A percentile compares a stretch with the other conserved stretches of the same genome.
Evolutionary conservation across 805 yeast species (phyloP).

Genomic region (Naumovozyma castellii): DNA sequence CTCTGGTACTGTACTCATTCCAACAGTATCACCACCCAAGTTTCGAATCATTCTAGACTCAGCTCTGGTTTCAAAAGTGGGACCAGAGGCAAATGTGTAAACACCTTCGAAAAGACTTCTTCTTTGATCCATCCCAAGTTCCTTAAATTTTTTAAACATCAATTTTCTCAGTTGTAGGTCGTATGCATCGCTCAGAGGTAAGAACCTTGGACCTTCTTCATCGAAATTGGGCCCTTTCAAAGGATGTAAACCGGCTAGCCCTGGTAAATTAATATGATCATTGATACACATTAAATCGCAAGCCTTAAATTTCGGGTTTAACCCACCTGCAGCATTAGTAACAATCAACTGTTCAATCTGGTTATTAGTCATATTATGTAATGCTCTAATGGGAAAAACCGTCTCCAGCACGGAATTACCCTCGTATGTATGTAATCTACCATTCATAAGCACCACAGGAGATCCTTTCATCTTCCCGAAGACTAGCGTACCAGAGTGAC

Average conservation of each 20-base stretch:
- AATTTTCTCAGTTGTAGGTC: slow-evolving; percentile 58
- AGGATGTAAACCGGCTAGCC: slow-evolving; percentile 81
- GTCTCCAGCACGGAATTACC: slow-evolving; percentile 79
- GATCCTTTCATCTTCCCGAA: slow-evolving; percentile 67
- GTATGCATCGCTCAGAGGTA: slow-evolving; percentile 84
- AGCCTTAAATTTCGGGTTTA: slow-evolving; percentile 53
- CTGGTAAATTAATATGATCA: slow-evolving; percentile 88
- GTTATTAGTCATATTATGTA: slow-evolving; percentile 43
- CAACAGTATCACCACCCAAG: slow-evolving; percentile 88
- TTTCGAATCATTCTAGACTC: slow-evolving; percentile 67
- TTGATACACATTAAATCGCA: slow-evolving; percentile 87
- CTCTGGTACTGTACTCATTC: slow-evolving; percentile 97
- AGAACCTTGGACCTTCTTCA: slow-evolving; percentile 75
- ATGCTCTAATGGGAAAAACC: slow-evolving; percentile 76
- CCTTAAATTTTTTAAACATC: slow-evolving; percentile 46
- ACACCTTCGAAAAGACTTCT: slow-evolving; percentile 79
- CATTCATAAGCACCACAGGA: slow-evolving; percentile 89
- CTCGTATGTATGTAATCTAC: slow-evolving; percentile 86
- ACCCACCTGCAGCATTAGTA: slow-evolving; percentile 96
- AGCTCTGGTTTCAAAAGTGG: slow-evolving; percentile 87
- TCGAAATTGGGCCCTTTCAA: slow-evolving; percentile 79
- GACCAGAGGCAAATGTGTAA: slow-evolving; percentile 81
- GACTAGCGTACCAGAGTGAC: slow-evolving; percentile 76
- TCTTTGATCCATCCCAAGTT: slow-evolving; percentile 30
- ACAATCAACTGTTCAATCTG: slow-evolving; percentile 51